These are phyloP conservation scores for Venturia carpophila DNA, from an alignment of 2,329 filamentous ascomycete genomes.

Conservation along the genomic window DNA sequence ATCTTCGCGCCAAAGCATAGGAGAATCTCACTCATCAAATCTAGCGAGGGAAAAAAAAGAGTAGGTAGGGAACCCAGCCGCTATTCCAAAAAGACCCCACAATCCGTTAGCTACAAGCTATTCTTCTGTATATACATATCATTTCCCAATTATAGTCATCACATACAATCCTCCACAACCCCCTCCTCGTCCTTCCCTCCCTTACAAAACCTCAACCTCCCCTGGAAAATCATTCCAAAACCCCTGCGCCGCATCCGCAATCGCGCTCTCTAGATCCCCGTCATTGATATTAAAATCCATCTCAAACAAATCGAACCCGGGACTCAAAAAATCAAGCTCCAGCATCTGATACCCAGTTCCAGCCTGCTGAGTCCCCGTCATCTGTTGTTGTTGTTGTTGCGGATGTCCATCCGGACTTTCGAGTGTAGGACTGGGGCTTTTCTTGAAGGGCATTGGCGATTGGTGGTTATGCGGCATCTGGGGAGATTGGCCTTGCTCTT, in stretches of 20 bases:
- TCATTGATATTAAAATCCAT: slow-evolving; percentile 16
- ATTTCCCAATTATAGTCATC: too few species aligned
- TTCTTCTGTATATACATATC: too few species aligned
- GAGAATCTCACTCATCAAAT: too few species aligned
- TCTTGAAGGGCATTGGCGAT: background rate
- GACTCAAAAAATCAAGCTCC: background rate
- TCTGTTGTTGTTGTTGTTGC: background rate
- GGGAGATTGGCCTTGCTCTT: background rate
- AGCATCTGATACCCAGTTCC: background rate
- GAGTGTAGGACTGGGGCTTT: background rate
- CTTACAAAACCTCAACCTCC: slow-evolving; percentile 14
- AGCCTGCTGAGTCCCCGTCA: background rate
- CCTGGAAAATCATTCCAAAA: slow-evolving; percentile 19
- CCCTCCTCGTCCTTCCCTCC: background rate
- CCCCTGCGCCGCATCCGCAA: slow-evolving; percentile 17
- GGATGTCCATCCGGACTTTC: background rate
- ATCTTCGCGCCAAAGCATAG: too few species aligned
- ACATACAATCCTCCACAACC: too few species aligned
- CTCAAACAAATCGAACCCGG: slow-evolving; percentile 17
- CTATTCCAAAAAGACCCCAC: too few species aligned
- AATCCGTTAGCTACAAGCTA: too few species aligned
- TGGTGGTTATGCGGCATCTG: background rate
- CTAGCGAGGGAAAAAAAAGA: too few species aligned
- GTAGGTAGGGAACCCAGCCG: too few species aligned
- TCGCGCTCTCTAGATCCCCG: slow-evolving; percentile 17